Evolutionary conservation across 805 yeast species (phyloP).

Genomic region (Blastobotrys americana): DNA sequence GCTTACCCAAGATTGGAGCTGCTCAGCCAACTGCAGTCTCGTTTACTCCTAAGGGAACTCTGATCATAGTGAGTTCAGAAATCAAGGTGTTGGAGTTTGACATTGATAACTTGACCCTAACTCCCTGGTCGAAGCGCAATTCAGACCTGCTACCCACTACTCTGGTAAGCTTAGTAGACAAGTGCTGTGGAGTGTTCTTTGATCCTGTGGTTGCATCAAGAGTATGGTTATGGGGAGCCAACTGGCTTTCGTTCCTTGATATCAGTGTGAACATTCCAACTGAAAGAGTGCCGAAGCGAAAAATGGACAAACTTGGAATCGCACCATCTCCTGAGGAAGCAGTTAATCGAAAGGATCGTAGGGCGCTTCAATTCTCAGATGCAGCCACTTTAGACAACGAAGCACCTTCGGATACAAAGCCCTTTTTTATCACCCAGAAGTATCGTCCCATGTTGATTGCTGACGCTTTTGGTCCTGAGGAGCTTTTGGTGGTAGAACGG

Average conservation of each 20-base stretch:
- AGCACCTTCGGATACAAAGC: conserved; percentile 30
- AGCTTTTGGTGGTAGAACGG: conserved; percentile 69
- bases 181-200: conserved; percentile 64
- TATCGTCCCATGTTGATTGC: conserved; percentile 67
- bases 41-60: conserved; percentile 45
- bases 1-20: conserved; percentile 53
- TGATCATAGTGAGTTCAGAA: conserved; percentile 64
- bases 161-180: conserved; percentile 50
- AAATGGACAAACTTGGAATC: conserved; percentile 41
- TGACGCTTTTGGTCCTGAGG: conserved; percentile 45
- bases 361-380: conserved; percentile 25
- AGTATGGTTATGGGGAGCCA: conserved; percentile 83
- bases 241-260: conserved; percentile 75
- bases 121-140: conserved; percentile 75
- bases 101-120: conserved; percentile 32
- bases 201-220: conserved; percentile 37
- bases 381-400: conserved; percentile 12
- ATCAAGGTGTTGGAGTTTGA: conserved; percentile 69
- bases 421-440: conserved; percentile 70
- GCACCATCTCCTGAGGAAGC: conserved; percentile 5
- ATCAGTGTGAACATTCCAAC: conserved; percentile 50
- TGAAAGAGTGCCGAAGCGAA: conserved; percentile 32
- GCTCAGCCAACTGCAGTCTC: conserved; percentile 49
- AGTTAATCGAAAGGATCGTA: conserved; percentile 6
- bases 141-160: conserved; percentile 67